Evolutionary conservation across 2,329 filamentous ascomycete species (phyloP), one percentile per base, ranked within the genome.

Genomic region (Monosporascus sp.): DNA sequence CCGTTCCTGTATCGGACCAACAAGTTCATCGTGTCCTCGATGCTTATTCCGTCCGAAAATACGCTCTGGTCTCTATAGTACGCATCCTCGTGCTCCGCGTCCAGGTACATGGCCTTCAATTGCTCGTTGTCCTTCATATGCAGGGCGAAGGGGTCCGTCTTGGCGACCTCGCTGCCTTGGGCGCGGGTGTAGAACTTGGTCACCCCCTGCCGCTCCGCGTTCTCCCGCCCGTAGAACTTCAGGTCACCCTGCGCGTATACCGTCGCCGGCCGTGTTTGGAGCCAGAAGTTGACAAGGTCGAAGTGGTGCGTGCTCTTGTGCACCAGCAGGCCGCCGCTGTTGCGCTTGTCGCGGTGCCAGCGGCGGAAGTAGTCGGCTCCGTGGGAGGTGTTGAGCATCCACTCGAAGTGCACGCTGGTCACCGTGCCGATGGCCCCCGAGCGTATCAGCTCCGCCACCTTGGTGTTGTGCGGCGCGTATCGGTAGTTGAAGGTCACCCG

Each of bases 241-340:
- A 85, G 70, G 54, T 79, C 80, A 0, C 81, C 82, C 57, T 80
- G 75, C 1, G 80, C 80, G 56, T 81, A 81, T 0, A 85, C 82
- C 0, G 78, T 80, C 48, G 74, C 67, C 0, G 82, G 82, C 7
- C 74, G 68, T 1, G 76, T 82, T 47, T 75, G 72, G 41, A 85
- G 73, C 82, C 82, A 85, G 62, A 83, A 85, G 60, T 85, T 82
- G 51, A 85, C 75, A 8, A 85, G 74, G 61, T 85, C 82, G 58
- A 85, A 85, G 62, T 85, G 82, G 55, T 85, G 82, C 5, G 80
- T 85, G 22, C 79, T 80, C 64, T 85, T 85, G 66, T 85, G 82
- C 27, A 85, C 80, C 3, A 83, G 67, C 36, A 85, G 67, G 1
- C 81, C 81, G 14, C 82, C 82, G 53, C 76, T 79, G 66, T 85